Percentiles rank a stretch among this genome's conserved stretches.
Conservation (phyloP, 352 stramenopile species). For the Globisporangium megalacanthum region DNA sequence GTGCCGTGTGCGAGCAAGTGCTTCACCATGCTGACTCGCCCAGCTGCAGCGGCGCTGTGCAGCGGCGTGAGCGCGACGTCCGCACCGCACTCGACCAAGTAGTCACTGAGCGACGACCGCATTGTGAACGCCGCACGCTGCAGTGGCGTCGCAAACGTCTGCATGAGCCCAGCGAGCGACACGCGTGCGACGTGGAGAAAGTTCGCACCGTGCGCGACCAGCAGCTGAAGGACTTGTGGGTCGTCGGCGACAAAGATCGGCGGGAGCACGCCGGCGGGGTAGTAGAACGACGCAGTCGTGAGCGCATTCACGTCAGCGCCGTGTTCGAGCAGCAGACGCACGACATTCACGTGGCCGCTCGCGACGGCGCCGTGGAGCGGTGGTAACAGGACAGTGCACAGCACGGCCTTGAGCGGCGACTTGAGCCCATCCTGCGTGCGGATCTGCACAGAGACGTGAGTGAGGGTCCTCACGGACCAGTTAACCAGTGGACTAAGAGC, state of each 20-base stretch:
- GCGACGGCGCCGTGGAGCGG: constrained; percentile 66
- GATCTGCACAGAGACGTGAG: constrained; percentile 21
- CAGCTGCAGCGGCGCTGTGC: constrained; percentile 55
- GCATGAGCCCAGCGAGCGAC: constrained; percentile 30
- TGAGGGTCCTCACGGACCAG: background rate
- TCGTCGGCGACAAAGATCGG: constrained; percentile 76
- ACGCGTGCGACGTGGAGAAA: constrained; percentile 56
- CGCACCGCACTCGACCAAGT: constrained; percentile 55
- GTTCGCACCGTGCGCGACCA: constrained; percentile 60
- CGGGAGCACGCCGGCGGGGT: constrained; percentile 43
- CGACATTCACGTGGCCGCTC: constrained; percentile 53
- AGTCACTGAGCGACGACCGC: constrained; percentile 52
- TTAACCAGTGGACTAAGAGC: background rate
- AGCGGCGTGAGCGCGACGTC: constrained; percentile 76
- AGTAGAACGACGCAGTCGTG: constrained; percentile 63
- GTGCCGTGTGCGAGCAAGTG: constrained; percentile 34
- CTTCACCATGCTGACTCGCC: constrained; percentile 37
- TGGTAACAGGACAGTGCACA: constrained; percentile 63
- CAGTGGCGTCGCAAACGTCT: constrained; percentile 43
- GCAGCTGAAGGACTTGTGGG: constrained; percentile 56
- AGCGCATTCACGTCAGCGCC: constrained; percentile 56
- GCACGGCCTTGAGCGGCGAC: constrained; percentile 35
- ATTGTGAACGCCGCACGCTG: constrained; percentile 66
- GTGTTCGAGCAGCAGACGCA: constrained; percentile 51
- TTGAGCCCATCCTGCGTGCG: constrained; percentile 54